phyloP scores from a whole-genome alignment of 1,139 yeast genomes.

The Kluyveromyces sp. region DNA sequence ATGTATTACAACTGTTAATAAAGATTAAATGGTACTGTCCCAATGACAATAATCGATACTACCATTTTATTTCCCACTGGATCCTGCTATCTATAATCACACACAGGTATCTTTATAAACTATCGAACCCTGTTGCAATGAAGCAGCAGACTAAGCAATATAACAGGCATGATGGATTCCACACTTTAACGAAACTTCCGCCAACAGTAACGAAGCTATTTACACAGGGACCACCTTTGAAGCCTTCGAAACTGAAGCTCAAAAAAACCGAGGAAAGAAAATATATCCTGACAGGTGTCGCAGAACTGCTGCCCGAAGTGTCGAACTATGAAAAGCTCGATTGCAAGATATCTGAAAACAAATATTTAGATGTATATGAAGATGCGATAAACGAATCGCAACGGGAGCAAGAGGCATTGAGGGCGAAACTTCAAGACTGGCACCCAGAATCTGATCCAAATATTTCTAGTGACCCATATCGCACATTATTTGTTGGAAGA shows the following conservation, averaged over 20 bases:
- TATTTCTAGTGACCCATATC: slow-evolving; percentile 58
- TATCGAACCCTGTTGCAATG: slow-evolving; percentile 5
- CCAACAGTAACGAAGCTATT: slow-evolving; percentile 57
- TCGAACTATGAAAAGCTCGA: slow-evolving; percentile 12
- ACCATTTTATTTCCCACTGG: no score
- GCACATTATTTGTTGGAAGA: slow-evolving; percentile 72
- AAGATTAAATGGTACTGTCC: no score
- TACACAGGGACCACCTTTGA: slow-evolving; percentile 57
- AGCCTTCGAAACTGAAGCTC: slow-evolving; percentile 1
- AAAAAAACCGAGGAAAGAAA: background rate
- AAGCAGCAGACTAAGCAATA: background rate
- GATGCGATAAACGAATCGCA: slow-evolving; percentile 31
- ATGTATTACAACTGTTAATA: no score
- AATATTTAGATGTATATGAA: slow-evolving; percentile 32
- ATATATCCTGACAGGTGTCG: background rate
- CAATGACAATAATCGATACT: no score
- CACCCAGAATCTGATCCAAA: slow-evolving; percentile 53
- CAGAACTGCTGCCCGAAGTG: background rate
- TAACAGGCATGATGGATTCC: slow-evolving; percentile 2
- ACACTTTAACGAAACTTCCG: slow-evolving; percentile 46
- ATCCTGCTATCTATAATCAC: background rate
- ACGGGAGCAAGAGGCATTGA: slow-evolving; percentile 24
- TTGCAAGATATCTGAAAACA: slow-evolving; percentile 18
- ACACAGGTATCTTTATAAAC: background rate
- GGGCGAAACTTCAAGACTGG: slow-evolving; percentile 38